Percentiles rank a stretch among this genome's conserved stretches.
Evolutionary conservation across 192 early-diverging fungal genomes (phyloP).

Genomic region (Dimargaris xerosporica): DNA sequence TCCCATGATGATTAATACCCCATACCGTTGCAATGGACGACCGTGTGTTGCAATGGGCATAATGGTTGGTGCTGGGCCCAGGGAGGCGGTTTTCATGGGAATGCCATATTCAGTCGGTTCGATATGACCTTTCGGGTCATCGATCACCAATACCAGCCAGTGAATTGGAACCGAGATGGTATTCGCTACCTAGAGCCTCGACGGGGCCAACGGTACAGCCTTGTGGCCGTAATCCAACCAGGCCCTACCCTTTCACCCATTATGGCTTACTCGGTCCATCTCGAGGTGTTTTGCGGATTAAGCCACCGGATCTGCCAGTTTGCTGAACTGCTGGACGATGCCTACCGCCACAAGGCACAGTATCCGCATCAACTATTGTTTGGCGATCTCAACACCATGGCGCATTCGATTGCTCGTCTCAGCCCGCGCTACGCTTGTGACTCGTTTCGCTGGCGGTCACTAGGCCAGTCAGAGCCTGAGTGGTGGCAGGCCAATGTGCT

Average conservation of each 20-base stretch:
- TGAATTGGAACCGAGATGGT: slow-evolving; percentile 53
- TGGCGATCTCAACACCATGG: slow-evolving; percentile 68
- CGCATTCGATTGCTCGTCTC: slow-evolving; percentile 54
- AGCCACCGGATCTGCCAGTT: slow-evolving; percentile 48
- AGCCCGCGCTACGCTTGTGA: slow-evolving; percentile 45
- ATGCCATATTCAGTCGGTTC: slow-evolving; percentile 53
- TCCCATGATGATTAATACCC: too few relatives aligned
- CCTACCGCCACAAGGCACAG: slow-evolving; percentile 17
- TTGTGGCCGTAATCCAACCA: slow-evolving; percentile 38
- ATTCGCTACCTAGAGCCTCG: slow-evolving; percentile 44
- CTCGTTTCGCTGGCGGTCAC: slow-evolving; percentile 42
- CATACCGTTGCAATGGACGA: too few relatives aligned
- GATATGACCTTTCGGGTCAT: slow-evolving; percentile 42
- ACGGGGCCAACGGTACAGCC: slow-evolving; percentile 44
- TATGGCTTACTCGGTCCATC: slow-evolving; percentile 55
- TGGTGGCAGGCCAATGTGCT: slow-evolving; percentile 55
- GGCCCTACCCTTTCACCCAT: slow-evolving; percentile 32
- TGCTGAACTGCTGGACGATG: slow-evolving; percentile 51
- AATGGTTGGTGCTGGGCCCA: too few relatives aligned
- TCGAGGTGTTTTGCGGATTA: slow-evolving; percentile 64
- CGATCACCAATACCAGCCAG: slow-evolving; percentile 49
- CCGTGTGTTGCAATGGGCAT: too few relatives aligned
- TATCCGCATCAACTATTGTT: slow-evolving; percentile 54
- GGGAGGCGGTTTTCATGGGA: slow-evolving; percentile 67
- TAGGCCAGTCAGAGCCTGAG: slow-evolving; percentile 47